Base-by-base conservation (phyloP, 2,329 filamentous ascomycete genomes). In the Magnaporthiopsis rhizophila region DNA sequence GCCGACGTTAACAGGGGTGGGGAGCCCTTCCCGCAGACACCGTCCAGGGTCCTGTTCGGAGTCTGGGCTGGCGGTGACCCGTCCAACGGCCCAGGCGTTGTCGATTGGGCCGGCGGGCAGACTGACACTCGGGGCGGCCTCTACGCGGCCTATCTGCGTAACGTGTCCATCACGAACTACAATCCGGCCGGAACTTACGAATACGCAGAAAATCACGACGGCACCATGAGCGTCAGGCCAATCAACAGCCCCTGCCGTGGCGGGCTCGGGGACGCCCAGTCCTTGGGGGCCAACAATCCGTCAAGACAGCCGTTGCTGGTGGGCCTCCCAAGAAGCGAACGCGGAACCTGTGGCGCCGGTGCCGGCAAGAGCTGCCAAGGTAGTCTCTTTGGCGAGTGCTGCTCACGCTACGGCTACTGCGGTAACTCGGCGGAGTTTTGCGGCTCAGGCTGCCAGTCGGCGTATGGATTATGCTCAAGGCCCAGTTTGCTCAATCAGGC, bases 1-100 rank as follows among this genome's bases (percentile, higher is more conserved):
- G 77, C 71, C 59, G 81, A 82, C 67, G 75, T 78, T 28, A 69
- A 76, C 58, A 58, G 28, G 45, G 77, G 75, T 61, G 83, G 83
- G 60, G 75, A 78, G 65, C 82, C 80, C 72, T 87, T 78, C 73
- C 84, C 84, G 0, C 84, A 87, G 69, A 86, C 84, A 2, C 84
- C 84, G 2, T 81, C 81, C 78, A 81, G 77, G 24, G 68, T 83
- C 62, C 77, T 79, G 66, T 69, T 83, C 24, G 80, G 81, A 63
- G 76, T 80, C 65, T 78, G 76, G 71, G 72, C 80, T 71, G 70
- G 76, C 67, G 70, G 67, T 26, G 67, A 67, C 57, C 60, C 63
- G 21, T 62, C 58, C 53, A 66, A 67, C 62, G 13, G 60, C 6
- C 30, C 21, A 28, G 67, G 65, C 38, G 65, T 66, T 21, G 64